Evolutionary conservation across 75 land plant species (phyloP), one percentile per base, ranked within the genome.

Genomic region (Cupressus sempervirens): DNA sequence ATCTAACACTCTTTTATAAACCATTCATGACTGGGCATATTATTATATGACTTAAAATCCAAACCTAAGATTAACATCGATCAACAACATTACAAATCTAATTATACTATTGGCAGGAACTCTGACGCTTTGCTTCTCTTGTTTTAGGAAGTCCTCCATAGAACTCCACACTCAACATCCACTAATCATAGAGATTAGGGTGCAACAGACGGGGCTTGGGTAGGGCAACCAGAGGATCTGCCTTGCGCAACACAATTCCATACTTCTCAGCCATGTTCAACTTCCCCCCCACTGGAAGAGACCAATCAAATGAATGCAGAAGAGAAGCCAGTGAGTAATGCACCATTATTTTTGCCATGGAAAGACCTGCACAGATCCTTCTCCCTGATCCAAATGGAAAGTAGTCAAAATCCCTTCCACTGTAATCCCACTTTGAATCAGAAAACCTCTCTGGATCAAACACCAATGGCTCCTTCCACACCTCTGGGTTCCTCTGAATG

Each of bases 211-310:
- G 76, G 6, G 76, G 76, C 36, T 32, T 34, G 4, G 76, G 40
- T 6, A 74, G 16, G 12, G 76, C 76, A 34, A 74, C 34, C 84
- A 94, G 68, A 0, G 93, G 92, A 45, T 34, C 86, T 7, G 87
- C 90, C 46, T 90, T 80, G 13, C 88, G 96, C 72, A 91, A 73
- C 16, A 92, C 90, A 16, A 93, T 70, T 76, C 97, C 95, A 86
- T 89, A 91, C 8, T 88, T 91, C 84, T 93, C 97, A 7, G 89
- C 89, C 97, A 95, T 95, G 83, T 93, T 86, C 62, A 95, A 34
- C 80, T 87, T 54, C 36, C 56, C 83, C 3, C 88, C 93, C 2
- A 80, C 82, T 0, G 90, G 91, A 65, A 92, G 34, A 50, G 82
- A 74, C 92, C 93, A 92, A 16, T 92, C 89, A 76, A 90, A 91